Conservation (phyloP, 2,329 filamentous ascomycete species). For the Penicillium paneum region DNA sequence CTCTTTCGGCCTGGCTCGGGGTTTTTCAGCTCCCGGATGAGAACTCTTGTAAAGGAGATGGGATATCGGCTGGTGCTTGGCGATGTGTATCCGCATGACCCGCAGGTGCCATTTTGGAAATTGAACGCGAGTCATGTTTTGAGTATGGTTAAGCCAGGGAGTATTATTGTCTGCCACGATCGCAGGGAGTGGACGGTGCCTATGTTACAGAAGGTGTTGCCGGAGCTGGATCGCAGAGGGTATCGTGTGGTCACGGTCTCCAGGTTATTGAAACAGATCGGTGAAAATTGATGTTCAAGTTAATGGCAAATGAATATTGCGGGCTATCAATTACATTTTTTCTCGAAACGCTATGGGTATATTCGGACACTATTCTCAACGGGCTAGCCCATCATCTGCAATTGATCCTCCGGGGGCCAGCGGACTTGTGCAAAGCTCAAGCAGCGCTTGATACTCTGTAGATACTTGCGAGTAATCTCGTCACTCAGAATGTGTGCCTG, state of each 20-base stretch:
- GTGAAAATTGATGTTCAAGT: neutral
- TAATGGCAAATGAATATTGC: neutral
- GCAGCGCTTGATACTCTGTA: constrained; percentile 97
- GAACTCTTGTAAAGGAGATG: constrained; percentile 55
- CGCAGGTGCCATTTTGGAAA: constrained; percentile 68
- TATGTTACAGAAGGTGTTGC: constrained; percentile 71
- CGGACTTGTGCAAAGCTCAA: constrained; percentile 94
- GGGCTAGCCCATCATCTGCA: constrained; percentile 84
- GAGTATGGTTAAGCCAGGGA: constrained; percentile 73
- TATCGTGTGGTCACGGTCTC: constrained; percentile 71
- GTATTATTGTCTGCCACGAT: constrained; percentile 84
- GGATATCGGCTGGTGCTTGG: constrained; percentile 75
- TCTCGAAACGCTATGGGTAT: constrained; percentile 16
- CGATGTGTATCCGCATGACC: constrained; percentile 84
- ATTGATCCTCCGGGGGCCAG: constrained; percentile 89
- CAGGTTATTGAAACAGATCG: constrained; percentile 53
- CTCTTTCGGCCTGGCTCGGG: constrained; percentile 84
- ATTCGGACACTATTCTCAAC: neutral
- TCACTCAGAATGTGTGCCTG: constrained; percentile 97
- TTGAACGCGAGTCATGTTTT: constrained; percentile 76
- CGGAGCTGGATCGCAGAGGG: constrained; percentile 65
- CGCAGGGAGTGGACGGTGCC: constrained; percentile 75
- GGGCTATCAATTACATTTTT: neutral
- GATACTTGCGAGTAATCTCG: constrained; percentile 88
- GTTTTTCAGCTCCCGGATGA: constrained; percentile 72